These are phyloP conservation scores for Erucastrum elatum DNA, from an alignment of 345 rosid genomes.

Conservation along the genomic window DNA sequence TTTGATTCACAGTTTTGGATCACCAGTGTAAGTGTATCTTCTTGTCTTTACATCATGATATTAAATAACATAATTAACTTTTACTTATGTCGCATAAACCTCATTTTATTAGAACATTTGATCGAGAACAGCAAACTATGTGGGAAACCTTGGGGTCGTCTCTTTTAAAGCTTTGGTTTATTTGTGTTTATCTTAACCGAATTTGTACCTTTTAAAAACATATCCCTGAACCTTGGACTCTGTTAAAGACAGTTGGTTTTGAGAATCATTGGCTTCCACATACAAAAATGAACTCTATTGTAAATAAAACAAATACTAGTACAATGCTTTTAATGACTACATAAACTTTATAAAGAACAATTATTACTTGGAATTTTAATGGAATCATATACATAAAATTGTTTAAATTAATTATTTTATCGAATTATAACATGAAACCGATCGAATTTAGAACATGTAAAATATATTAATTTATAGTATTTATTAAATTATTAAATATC, in stretches of 20 bases:
- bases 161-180: neutral
- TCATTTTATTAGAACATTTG: neutral
- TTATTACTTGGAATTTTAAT: too few relatives aligned
- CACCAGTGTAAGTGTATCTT: neutral
- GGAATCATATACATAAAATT: too few relatives aligned
- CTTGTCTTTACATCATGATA: neutral
- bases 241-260: neutral
- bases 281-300: too few relatives aligned
- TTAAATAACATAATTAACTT: neutral
- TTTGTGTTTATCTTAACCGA: neutral
- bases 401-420: too few relatives aligned
- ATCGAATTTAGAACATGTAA: too few relatives aligned
- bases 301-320: too few relatives aligned
- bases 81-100: neutral
- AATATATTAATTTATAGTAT: too few relatives aligned
- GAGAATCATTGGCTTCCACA: neutral
- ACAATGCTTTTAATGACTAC: too few relatives aligned
- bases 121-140: neutral
- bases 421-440: too few relatives aligned
- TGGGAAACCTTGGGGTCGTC: neutral
- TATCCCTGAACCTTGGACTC: neutral
- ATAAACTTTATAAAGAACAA: too few relatives aligned
- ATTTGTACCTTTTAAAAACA: neutral
- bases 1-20: neutral
- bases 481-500: too few relatives aligned